Conservation (phyloP, 192 early-diverging fungal species). For the Coemansia sp. region DNA sequence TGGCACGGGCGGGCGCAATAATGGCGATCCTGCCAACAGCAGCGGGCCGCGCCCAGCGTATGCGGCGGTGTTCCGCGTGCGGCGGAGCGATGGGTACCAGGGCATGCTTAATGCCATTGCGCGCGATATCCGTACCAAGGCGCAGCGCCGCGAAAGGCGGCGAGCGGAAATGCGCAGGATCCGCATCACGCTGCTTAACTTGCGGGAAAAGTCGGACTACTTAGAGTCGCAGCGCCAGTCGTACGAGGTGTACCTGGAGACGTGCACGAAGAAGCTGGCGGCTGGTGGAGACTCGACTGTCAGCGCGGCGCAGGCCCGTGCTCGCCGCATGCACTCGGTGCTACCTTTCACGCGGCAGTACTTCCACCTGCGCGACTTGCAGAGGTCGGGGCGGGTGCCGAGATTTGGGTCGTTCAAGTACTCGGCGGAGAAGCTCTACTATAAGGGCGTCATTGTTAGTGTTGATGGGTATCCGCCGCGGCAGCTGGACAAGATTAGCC, state of each 20-base stretch:
- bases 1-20: constrained; percentile 34
- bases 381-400: constrained; percentile 84
- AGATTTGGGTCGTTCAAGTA: constrained; percentile 99
- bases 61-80: constrained; percentile 50
- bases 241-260: constrained; percentile 89
- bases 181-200: constrained; percentile 74
- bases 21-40: not conserved
- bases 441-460: constrained; percentile 89
- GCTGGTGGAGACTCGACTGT: constrained; percentile 54
- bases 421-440: constrained; percentile 87
- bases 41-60: constrained; percentile 40
- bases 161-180: constrained; percentile 73
- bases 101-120: constrained; percentile 92
- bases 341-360: constrained; percentile 95
- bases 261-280: constrained; percentile 84
- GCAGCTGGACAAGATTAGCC: constrained; percentile 83
- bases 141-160: constrained; percentile 75
- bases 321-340: constrained; percentile 55
- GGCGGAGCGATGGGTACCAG: constrained; percentile 81
- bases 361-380: constrained; percentile 85
- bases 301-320: constrained; percentile 59
- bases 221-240: constrained; percentile 85
- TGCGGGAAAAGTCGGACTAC: constrained; percentile 83
- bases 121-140: constrained; percentile 90
- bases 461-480: constrained; percentile 80